Percentiles rank a stretch among this genome's conserved stretches.
These are phyloP conservation scores for Coprinellus micaceus DNA, from an alignment of 768 basidiomycete species.

Conservation along the genomic window DNA sequence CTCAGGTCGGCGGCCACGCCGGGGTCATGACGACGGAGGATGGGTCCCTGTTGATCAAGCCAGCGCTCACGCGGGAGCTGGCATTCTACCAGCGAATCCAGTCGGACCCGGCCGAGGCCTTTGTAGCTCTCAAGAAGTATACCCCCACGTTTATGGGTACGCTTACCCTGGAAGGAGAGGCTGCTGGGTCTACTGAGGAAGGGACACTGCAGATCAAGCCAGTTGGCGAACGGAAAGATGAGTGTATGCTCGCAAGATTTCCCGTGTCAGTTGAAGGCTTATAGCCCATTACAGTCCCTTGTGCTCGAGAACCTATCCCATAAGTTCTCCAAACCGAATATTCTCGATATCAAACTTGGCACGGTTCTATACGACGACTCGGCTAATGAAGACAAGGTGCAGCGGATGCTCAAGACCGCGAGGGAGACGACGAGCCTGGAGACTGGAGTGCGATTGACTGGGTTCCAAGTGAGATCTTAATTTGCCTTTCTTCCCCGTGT, in stretches of 20 bases:
- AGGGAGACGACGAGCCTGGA: slow-evolving; percentile 65
- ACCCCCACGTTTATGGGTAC: slow-evolving; percentile 80
- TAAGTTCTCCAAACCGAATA: slow-evolving; percentile 73
- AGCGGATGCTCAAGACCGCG: slow-evolving; percentile 72
- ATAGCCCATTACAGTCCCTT: slow-evolving; percentile 51
- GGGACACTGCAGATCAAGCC: slow-evolving; percentile 23
- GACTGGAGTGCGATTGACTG: slow-evolving; percentile 82
- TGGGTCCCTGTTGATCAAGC: slow-evolving; percentile 79
- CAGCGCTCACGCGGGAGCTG: slow-evolving; percentile 59
- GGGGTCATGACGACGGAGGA: slow-evolving; percentile 71
- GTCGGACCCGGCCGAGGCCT: slow-evolving; percentile 14
- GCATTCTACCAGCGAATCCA: slow-evolving; percentile 65
- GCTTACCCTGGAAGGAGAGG: slow-evolving; percentile 63
- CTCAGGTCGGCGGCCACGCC: slow-evolving; percentile 81
- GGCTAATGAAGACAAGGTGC: slow-evolving; percentile 67
- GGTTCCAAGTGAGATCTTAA: slow-evolving; percentile 70
- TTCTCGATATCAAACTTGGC: slow-evolving; percentile 92
- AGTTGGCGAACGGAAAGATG: slow-evolving; percentile 43
- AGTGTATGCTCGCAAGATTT: slow-evolving; percentile 22
- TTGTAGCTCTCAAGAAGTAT: slow-evolving; percentile 45
- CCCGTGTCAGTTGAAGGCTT: slow-evolving; percentile 8
- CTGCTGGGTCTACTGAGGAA: slow-evolving; percentile 33
- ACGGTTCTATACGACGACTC: slow-evolving; percentile 77
- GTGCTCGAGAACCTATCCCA: slow-evolving; percentile 83
- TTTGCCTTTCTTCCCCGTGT: neutral